These are phyloP conservation scores for Fusarium pseudonygamai DNA, from an alignment of 2,329 filamentous ascomycete species.

Conservation along the genomic window DNA sequence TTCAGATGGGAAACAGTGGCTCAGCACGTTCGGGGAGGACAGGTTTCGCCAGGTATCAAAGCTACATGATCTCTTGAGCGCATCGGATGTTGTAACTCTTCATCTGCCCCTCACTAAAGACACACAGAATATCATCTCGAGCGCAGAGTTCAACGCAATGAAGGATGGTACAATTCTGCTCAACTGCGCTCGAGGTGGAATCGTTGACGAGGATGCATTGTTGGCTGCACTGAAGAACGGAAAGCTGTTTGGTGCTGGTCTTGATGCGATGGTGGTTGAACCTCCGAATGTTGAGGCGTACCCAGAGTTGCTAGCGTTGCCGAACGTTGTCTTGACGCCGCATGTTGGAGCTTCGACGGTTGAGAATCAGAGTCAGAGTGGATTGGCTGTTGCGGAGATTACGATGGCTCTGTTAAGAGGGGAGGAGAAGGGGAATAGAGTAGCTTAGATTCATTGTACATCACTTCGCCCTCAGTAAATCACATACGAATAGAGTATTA, in stretches of 20 bases:
- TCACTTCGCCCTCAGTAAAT: too few relatives aligned
- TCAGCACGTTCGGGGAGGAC: accelerated
- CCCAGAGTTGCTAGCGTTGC: background rate
- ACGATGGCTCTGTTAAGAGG: background rate
- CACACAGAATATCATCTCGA: background rate
- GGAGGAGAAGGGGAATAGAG: background rate
- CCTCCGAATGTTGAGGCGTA: background rate
- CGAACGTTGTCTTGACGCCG: background rate
- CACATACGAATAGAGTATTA: too few relatives aligned
- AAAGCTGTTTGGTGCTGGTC: background rate
- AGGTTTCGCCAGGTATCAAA: background rate
- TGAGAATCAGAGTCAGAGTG: constrained; percentile 3
- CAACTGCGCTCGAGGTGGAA: background rate
- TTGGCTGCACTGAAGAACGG: background rate
- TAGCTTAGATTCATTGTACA: background rate
- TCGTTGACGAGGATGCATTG: background rate
- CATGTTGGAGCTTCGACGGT: background rate
- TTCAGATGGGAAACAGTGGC: background rate
- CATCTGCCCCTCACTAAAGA: background rate
- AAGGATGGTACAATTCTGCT: background rate
- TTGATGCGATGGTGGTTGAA: background rate
- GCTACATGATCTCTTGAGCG: background rate
- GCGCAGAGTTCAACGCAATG: background rate
- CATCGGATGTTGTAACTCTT: background rate
- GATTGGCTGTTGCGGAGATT: background rate